These are phyloP conservation scores for Paracamarosporium sp. DNA, from an alignment of 2,329 filamentous ascomycete species.

Conservation along the genomic window DNA sequence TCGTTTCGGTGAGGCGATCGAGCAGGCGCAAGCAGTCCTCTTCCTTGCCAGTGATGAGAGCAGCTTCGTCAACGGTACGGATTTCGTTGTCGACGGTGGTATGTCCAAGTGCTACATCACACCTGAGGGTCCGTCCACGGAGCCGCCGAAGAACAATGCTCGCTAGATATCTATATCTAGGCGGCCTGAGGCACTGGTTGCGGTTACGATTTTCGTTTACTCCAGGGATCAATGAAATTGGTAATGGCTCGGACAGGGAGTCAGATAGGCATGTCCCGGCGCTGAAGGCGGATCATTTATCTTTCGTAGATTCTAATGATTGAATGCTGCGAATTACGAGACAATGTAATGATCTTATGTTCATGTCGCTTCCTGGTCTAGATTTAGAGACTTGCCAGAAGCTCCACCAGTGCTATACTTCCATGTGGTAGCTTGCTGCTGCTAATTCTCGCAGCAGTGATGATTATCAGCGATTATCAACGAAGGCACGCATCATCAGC, in stretches of 20 bases:
- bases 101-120: slow-evolving; percentile 89
- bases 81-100: slow-evolving; percentile 95
- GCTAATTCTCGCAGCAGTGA: no score
- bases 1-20: slow-evolving; percentile 89
- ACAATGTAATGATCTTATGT: no score
- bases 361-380: no score
- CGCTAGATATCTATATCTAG: slow-evolving; percentile 12
- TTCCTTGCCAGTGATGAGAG: slow-evolving; percentile 89
- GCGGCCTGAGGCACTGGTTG: neutral
- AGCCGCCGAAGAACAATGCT: slow-evolving; percentile 60
- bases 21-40: slow-evolving; percentile 88
- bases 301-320: neutral
- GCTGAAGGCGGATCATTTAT: neutral
- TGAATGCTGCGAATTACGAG: no score
- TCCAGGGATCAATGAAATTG: neutral
- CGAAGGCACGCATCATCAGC: no score
- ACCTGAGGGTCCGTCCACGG: slow-evolving; percentile 63
- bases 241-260: neutral
- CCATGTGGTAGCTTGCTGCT: no score
- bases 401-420: no score
- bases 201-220: neutral
- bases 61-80: slow-evolving; percentile 87
- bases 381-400: no score
- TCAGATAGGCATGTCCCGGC: neutral
- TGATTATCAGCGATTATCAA: no score